A percentile compares a stretch with the other conserved stretches of the same genome.
Evolutionary conservation across 495 filamentous ascomycete genomes (phyloP).

Genomic region (Xylaria cubensis): DNA sequence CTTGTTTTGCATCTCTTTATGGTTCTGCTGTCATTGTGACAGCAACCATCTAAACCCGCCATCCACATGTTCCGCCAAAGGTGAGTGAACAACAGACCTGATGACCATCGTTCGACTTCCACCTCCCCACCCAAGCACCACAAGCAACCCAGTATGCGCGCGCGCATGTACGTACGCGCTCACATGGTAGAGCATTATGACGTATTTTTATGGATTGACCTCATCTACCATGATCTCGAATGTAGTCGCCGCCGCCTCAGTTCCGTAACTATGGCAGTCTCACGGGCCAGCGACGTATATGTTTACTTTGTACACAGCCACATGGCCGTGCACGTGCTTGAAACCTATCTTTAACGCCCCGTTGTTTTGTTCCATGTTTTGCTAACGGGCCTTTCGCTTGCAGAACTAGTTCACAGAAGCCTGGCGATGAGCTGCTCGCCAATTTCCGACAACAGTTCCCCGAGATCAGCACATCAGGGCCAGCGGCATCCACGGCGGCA

Average conservation of each 20-base stretch:
- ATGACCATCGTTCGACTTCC: not conserved
- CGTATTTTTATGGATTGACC: not conserved
- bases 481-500: conserved; percentile 40
- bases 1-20: not conserved
- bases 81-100: conserved; percentile 12
- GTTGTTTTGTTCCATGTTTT: conserved; percentile 16
- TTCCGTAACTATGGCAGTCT: not conserved
- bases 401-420: conserved; percentile 87
- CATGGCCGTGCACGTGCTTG: conserved; percentile 11
- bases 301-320: not conserved
- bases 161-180: not conserved
- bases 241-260: not conserved
- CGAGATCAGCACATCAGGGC: conserved; percentile 57
- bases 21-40: conserved; percentile 12
- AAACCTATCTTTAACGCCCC: conserved; percentile 9
- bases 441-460: conserved; percentile 83
- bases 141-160: not conserved
- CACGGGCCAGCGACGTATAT: not conserved
- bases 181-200: not conserved
- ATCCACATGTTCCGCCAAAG: conserved; percentile 22
- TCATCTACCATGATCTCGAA: not conserved
- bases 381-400: conserved; percentile 36
- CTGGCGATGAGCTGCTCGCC: conserved; percentile 80
- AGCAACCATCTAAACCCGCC: not conserved
- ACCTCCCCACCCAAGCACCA: not conserved